phyloP scores from a whole-genome alignment of 2,329 filamentous ascomycete genomes.

The Microdochium paspali region DNA sequence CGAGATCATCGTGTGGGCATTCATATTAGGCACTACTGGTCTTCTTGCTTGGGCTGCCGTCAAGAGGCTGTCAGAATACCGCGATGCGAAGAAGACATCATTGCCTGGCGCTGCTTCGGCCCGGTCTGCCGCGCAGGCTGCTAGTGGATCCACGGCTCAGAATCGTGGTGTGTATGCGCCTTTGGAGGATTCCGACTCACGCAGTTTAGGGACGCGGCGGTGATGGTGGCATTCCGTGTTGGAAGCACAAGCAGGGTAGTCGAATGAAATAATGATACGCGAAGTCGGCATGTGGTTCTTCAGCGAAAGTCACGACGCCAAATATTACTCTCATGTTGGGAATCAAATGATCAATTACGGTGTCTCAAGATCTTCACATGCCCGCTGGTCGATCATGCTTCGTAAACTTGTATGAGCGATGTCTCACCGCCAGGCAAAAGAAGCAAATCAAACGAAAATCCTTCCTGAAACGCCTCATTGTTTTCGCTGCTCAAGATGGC shows the following conservation, averaged over 20 bases:
- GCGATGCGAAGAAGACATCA: slow-evolving; percentile 13
- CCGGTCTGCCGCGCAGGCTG: neutral
- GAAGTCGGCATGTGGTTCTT: no score
- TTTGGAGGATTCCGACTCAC: neutral
- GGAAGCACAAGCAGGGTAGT: no score
- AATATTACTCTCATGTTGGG: no score
- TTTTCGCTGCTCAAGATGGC: neutral
- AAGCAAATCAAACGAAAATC: neutral
- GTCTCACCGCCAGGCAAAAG: neutral
- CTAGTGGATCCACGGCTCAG: neutral
- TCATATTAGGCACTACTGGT: slow-evolving; percentile 48
- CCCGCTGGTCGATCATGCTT: no score
- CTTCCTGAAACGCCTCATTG: neutral
- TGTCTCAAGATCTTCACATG: no score
- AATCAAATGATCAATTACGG: no score
- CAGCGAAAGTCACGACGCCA: no score
- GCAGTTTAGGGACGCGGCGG: neutral
- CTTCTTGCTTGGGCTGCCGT: slow-evolving; percentile 51
- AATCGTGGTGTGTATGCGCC: neutral
- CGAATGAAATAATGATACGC: no score
- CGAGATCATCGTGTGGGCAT: slow-evolving; percentile 56
- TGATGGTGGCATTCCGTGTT: neutral
- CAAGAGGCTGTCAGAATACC: slow-evolving; percentile 35
- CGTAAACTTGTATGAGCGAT: no score
- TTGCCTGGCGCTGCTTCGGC: neutral